Evolutionary conservation across 345 rosid genomes (phyloP).

Genomic region (Hypericum perforatum): DNA sequence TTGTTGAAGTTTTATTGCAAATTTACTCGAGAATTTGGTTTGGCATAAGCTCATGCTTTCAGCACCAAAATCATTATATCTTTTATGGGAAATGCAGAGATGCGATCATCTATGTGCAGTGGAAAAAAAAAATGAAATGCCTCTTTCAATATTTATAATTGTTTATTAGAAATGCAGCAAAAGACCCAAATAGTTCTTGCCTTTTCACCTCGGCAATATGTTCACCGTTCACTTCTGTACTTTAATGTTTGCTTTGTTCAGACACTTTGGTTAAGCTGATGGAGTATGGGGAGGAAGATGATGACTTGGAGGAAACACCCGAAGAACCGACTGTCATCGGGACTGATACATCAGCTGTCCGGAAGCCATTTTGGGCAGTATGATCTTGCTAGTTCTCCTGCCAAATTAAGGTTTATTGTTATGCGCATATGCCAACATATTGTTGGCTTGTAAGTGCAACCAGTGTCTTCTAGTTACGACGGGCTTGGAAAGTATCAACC

Average conservation of each 20-base stretch:
- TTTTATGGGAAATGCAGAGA: not conserved
- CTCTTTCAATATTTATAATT: too few relatives aligned
- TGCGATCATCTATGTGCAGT: constrained; percentile 1
- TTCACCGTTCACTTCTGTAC: not conserved
- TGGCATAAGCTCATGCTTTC: not conserved
- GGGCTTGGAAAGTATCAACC: too few relatives aligned
- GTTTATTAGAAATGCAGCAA: too few relatives aligned
- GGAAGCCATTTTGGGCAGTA: constrained; percentile 65
- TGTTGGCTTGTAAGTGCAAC: too few relatives aligned
- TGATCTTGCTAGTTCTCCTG: constrained; percentile 11
- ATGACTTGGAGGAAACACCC: constrained; percentile 36
- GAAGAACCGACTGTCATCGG: constrained; percentile 19
- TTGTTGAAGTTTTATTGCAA: not conserved
- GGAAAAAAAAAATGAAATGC: not conserved
- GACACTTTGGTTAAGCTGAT: constrained; percentile 76
- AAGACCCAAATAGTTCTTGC: not conserved
- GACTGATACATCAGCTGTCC: constrained; percentile 10
- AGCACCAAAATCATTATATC: constrained; percentile 4
- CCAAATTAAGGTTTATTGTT: not conserved
- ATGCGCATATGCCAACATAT: too few relatives aligned
- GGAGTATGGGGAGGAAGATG: constrained; percentile 77
- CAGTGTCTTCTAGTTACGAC: too few relatives aligned
- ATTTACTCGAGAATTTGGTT: too few relatives aligned
- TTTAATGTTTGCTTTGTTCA: constrained; percentile 20
- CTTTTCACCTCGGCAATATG: not conserved